Evolutionary conservation across 2,329 filamentous ascomycete species (phyloP).

Genomic region (Fusarium fracticaudum): DNA sequence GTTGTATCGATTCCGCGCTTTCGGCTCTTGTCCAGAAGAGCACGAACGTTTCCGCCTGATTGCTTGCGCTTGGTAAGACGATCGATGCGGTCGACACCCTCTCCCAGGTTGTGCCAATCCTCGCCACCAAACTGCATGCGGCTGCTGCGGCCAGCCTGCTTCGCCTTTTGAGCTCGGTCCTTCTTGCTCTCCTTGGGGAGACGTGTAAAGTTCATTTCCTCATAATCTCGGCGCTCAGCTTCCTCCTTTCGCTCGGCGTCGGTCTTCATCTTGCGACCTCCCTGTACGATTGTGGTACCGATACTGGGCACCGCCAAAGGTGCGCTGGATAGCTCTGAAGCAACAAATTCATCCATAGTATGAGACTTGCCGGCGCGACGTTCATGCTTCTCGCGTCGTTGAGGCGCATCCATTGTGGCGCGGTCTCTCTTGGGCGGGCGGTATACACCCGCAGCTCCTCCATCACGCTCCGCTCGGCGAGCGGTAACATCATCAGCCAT

Average conservation of each 20-base stretch:
- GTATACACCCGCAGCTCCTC: constrained; percentile 76
- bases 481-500: constrained; percentile 48
- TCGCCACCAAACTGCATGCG: constrained; percentile 85
- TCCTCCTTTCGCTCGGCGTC: constrained; percentile 80
- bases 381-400: constrained; percentile 66
- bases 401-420: constrained; percentile 80
- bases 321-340: constrained; percentile 81
- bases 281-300: constrained; percentile 84
- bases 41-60: constrained; percentile 64
- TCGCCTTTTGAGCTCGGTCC: constrained; percentile 73
- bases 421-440: constrained; percentile 88
- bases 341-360: constrained; percentile 92
- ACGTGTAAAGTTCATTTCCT: constrained; percentile 91
- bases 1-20: constrained; percentile 76
- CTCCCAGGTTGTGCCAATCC: constrained; percentile 87
- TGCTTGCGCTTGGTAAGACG: constrained; percentile 78
- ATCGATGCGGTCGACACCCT: constrained; percentile 88
- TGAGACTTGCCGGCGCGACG: constrained; percentile 76
- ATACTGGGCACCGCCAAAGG: constrained; percentile 90
- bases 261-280: constrained; percentile 83
- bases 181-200: constrained; percentile 90
- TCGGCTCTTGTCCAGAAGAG: constrained; percentile 82
- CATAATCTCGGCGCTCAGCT: constrained; percentile 82
- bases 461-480: constrained; percentile 42
- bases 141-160: constrained; percentile 58